phyloP scores from a whole-genome alignment of 2,329 filamentous ascomycete species.

The Zopfia rhizophila region DNA sequence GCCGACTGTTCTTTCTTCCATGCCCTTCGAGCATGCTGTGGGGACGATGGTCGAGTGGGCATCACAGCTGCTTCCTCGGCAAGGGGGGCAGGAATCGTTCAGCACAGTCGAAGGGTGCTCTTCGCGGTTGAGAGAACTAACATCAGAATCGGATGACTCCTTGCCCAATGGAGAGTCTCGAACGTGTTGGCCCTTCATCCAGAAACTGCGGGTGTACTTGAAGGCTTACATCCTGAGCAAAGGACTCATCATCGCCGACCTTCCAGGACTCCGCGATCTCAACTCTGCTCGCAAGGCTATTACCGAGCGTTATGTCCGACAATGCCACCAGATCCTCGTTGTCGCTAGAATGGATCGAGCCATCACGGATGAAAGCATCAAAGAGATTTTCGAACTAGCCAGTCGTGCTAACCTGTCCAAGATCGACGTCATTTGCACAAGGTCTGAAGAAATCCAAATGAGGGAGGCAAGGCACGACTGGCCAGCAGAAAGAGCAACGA shows the following conservation, averaged over 20 bases:
- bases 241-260: conserved; percentile 61
- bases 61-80: conserved; percentile 14
- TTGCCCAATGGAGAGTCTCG: conserved; percentile 5
- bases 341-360: conserved; percentile 57
- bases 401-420: conserved; percentile 49
- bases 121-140: conserved; percentile 45
- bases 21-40: conserved; percentile 25
- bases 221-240: conserved; percentile 60
- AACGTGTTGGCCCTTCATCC: conserved; percentile 58
- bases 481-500: conserved; percentile 17
- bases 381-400: conserved; percentile 55
- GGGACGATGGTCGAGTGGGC: conserved; percentile 27
- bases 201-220: conserved; percentile 58
- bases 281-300: conserved; percentile 58
- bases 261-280: conserved; percentile 61
- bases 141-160: conserved; percentile 44
- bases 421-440: conserved; percentile 33
- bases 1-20: conserved; percentile 19
- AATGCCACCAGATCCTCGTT: conserved; percentile 61
- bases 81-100: conserved; percentile 43
- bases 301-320: conserved; percentile 58
- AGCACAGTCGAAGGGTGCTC: conserved; percentile 51
- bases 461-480: conserved; percentile 28
- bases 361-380: conserved; percentile 54
- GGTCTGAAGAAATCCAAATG: conserved; percentile 20